Conservation (phyloP, 2,329 filamentous ascomycete genomes). For the Phoma sp. region DNA sequence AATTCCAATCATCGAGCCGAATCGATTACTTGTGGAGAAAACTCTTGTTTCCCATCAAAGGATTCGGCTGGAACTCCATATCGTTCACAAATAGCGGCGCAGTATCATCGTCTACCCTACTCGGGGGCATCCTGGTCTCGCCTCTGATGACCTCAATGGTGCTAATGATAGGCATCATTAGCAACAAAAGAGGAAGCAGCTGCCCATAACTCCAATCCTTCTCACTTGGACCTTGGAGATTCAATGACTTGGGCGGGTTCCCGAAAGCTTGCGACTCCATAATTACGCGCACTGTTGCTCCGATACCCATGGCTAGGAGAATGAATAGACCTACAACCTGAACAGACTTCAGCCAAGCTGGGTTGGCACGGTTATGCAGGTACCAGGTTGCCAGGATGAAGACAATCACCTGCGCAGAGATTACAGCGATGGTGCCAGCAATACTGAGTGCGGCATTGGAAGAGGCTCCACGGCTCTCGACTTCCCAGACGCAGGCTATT, state of each 20-base stretch:
- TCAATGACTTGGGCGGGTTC: conserved; percentile 51
- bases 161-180: conserved; percentile 65
- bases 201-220: conserved; percentile 68
- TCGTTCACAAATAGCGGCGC: conserved; percentile 46
- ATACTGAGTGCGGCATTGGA: conserved; percentile 57
- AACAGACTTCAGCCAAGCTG: conserved; percentile 60
- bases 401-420: conserved; percentile 63
- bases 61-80: conserved; percentile 57
- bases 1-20: too few relatives aligned
- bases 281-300: conserved; percentile 63
- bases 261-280: conserved; percentile 67
- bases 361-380: conserved; percentile 61
- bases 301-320: conserved; percentile 61
- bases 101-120: conserved; percentile 50
- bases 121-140: conserved; percentile 53
- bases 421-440: conserved; percentile 66
- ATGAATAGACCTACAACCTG: conserved; percentile 61
- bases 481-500: conserved; percentile 66
- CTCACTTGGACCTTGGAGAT: conserved; percentile 60
- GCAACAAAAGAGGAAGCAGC: conserved; percentile 64
- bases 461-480: conserved; percentile 46
- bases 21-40: conserved; percentile 26
- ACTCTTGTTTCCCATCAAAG: conserved; percentile 46
- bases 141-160: conserved; percentile 65
- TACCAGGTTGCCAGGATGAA: conserved; percentile 69